Evolutionary conservation across 129 eudicot genomes (phyloP).

Genomic region (Saussurea involucrata): DNA sequence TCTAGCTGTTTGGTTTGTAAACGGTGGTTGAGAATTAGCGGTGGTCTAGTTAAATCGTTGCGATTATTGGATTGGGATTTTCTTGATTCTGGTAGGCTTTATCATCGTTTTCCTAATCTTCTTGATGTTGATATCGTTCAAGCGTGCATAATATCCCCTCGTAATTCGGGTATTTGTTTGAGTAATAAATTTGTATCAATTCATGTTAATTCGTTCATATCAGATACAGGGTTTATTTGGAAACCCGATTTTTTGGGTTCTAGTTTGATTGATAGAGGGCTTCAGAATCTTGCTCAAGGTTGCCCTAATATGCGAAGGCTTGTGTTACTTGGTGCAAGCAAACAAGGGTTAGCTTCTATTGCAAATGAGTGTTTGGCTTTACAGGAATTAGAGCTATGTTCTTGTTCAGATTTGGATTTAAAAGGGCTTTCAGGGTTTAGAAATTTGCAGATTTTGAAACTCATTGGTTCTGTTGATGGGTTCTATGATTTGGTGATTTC

Average conservation of each 20-base stretch:
- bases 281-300: slow-evolving; percentile 58
- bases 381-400: slow-evolving; percentile 83
- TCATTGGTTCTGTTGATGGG: slow-evolving; percentile 63
- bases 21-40: slow-evolving; percentile 59
- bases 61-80: slow-evolving; percentile 87
- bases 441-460: slow-evolving; percentile 79
- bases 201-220: slow-evolving; percentile 37
- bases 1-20: slow-evolving; percentile 60
- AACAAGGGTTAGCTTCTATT: slow-evolving; percentile 49
- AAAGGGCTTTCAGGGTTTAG: slow-evolving; percentile 47
- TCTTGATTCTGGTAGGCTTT: slow-evolving; percentile 73
- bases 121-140: slow-evolving; percentile 53
- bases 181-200: slow-evolving; percentile 50
- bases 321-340: slow-evolving; percentile 51
- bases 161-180: slow-evolving; percentile 68
- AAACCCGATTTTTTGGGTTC: slow-evolving; percentile 48
- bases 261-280: slow-evolving; percentile 54
- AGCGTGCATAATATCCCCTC: slow-evolving; percentile 47
- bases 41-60: slow-evolving; percentile 48
- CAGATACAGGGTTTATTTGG: slow-evolving; percentile 31
- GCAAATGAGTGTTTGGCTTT: slow-evolving; percentile 62
- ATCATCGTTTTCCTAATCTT: slow-evolving; percentile 68
- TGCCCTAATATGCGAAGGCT: slow-evolving; percentile 62
- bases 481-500: slow-evolving; percentile 71
- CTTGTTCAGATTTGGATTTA: slow-evolving; percentile 49